Evolutionary conservation across 2,329 filamentous ascomycete genomes (phyloP), one percentile per base, ranked within the genome.

Genomic region (Truncatella angustata): DNA sequence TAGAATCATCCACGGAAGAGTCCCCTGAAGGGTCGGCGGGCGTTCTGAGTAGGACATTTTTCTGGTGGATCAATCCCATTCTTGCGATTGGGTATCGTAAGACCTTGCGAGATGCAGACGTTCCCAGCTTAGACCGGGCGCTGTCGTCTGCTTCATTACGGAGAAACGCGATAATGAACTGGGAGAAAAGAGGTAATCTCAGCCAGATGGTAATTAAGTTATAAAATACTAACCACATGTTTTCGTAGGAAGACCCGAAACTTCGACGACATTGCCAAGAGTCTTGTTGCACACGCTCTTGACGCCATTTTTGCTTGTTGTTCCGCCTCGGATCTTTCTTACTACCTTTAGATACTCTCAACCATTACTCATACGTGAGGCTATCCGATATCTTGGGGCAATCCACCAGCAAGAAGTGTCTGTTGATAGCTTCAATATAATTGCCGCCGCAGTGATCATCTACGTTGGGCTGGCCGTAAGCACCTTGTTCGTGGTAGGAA

Each of bases 41-140:
- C 12, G 42, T 68, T 20, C 42, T 70, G 7, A 60, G 60, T 21
- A 58, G 58, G 37, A 54, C 56, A 0, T 58, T 70, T 20, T 69
- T 71, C 50, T 60, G 53, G 30, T 70, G 67, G 68, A 64, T 71
- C 18, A 64, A 66, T 20, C 59, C 59, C 1, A 52, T 70, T 11
- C 57, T 72, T 3, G 23, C 37, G 7, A 34, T 53, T 30, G 69
- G 68, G 1, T 69, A 70, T 44, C 56, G 44, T 2, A 60, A 57
- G 5, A 49, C 61, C 10, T 54, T 71, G 2, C 12, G 53, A 2
- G 40, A 50, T 4, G 42, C 60, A 9, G 58, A 63, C 5, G 51
- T 71, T 3, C 67, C 67, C 1, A 49, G 39, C 0, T 58, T 70
- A 5, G 60, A 64, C 34, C 35, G 43, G 3, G 49, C 56, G 1